Base-by-base conservation (phyloP, 169 alveolate species). In the Cyclospora cayetanensis region DNA sequence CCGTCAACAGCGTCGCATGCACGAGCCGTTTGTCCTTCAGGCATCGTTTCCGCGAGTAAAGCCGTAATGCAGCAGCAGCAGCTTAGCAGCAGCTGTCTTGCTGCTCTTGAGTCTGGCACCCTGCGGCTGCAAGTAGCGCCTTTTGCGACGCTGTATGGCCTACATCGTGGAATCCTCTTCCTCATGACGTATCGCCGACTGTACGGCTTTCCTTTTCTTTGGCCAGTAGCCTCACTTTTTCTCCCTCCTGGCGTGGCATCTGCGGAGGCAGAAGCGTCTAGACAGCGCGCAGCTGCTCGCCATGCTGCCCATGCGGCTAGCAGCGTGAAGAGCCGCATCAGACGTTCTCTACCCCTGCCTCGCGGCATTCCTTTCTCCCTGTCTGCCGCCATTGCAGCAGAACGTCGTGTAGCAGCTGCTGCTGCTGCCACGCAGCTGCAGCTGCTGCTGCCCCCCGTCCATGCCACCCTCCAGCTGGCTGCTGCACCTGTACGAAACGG, bases 1-100 rank as follows among this genome's bases (percentile, higher is more conserved):
- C 37, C 52, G 11, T 31, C 80, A 29, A 29, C 52, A 9, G 80
- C 27, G n/a, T 50, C n/a, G 29, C 18, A 34, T 29, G 4, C 80
- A 3, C 55, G 55, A 55, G 70, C 70, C 12, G 70, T 29, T n/a
- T n/a, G n/a, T n/a, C n/a, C n/a, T n/a, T n/a, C n/a, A n/a, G n/a
- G n/a, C n/a, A n/a, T n/a, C n/a, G n/a, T n/a, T n/a, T n/a, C n/a
- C n/a, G n/a, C n/a, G n/a, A n/a, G n/a, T n/a, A n/a, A n/a, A n/a
- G n/a, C n/a, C n/a, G n/a, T n/a, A n/a, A n/a, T 34, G 79, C 79
- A 66, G 79, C 79, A 66, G 60, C 84, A 72, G 84, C 84, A 72
- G 84, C 84, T 72, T 18, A 39, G 84, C 84, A 72, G 84, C 84
- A 72, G 84, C 65, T 72, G 84, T 29, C 84, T 72, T 37, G 65